Evolutionary conservation across 805 yeast species (phyloP), one percentile per base, ranked within the genome.

Genomic region (Lipomyces mesembrius): DNA sequence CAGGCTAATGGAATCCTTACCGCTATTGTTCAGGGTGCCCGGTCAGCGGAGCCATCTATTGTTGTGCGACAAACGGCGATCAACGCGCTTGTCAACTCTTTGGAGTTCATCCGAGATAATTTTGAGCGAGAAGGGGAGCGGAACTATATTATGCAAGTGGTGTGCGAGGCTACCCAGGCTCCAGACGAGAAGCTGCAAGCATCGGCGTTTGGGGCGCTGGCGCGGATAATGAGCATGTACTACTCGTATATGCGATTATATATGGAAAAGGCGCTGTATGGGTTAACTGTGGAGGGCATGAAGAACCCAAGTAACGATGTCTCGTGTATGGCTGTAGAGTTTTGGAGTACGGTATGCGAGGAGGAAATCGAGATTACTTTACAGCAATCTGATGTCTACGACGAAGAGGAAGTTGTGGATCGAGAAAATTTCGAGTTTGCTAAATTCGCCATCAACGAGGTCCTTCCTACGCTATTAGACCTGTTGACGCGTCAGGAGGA

Each of bases 341-440:
- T 95, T 78, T 95, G 99, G 99, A 88, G 94, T 67, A 92, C 99
- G n/a, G 95, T 95, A n/a, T 93, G 98, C 81, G 99, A 95, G 81
- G 97, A 90, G 76, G 99, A 95, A 79, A 83, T 90, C 70, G 97
- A 91, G 70, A 87, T 91, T 67, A 86, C 89, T 20, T 78, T 85
- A 66, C 91, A 88, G 75, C 82, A 25, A 20, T 34, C 49, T 3
- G 73, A 71, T 9, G 57, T 53, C 9, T 68, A 65, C 58, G 72
- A 70, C 3, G 75, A 85, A 71, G 88, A 87, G 59, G 73, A 62
- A 14, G 62, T 64, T 27, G 61, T 61, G 73, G 86, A 85, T 57
- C 79, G 86, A 57, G 80, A 82, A 55, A 83, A 87, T 67, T 93
- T 82, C 80, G 89, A 91, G 75, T 95, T 95, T 80, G 97, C 98